Conservation (phyloP, 805 yeast species). For the Cyberlindnera suaveolens region DNA sequence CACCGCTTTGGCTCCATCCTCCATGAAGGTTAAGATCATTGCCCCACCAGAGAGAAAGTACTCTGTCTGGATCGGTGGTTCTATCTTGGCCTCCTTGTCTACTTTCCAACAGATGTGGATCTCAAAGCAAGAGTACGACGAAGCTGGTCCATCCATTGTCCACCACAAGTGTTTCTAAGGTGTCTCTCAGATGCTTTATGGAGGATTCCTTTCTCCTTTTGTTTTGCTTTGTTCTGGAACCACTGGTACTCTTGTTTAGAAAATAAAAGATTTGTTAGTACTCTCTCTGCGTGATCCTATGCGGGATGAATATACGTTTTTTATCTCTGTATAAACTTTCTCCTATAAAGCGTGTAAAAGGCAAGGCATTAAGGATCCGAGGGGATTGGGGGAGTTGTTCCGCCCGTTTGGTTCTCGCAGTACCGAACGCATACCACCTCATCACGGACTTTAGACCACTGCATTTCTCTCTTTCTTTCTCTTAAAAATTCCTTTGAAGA, state of each 20-base stretch:
- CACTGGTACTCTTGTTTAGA: neutral
- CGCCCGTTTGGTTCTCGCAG: neutral
- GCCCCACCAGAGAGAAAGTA: conserved; percentile 99
- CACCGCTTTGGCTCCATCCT: conserved; percentile 98
- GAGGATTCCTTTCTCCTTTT: too few relatives aligned
- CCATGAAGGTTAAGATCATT: conserved; percentile 98
- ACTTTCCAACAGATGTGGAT: conserved; percentile 99
- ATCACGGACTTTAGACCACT: conserved; percentile 1
- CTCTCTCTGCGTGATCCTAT: too few relatives aligned
- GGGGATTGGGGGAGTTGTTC: neutral
- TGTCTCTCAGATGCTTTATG: too few relatives aligned
- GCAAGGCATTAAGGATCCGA: too few relatives aligned
- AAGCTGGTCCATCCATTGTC: conserved; percentile 99
- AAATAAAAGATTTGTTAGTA: neutral
- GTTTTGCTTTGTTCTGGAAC: too few relatives aligned
- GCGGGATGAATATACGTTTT: too few relatives aligned
- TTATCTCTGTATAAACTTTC: too few relatives aligned
- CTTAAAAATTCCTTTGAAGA: neutral
- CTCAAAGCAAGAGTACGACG: conserved; percentile 99
- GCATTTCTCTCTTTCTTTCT: neutral
- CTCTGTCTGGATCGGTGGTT: conserved; percentile 99
- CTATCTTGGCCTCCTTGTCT: conserved; percentile 95
- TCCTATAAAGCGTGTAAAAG: too few relatives aligned
- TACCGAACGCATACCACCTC: neutral
- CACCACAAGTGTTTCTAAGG: conserved; percentile 45